Evolutionary conservation across 2,329 filamentous ascomycete genomes (phyloP).

Genomic region (Claviceps fusiformis): DNA sequence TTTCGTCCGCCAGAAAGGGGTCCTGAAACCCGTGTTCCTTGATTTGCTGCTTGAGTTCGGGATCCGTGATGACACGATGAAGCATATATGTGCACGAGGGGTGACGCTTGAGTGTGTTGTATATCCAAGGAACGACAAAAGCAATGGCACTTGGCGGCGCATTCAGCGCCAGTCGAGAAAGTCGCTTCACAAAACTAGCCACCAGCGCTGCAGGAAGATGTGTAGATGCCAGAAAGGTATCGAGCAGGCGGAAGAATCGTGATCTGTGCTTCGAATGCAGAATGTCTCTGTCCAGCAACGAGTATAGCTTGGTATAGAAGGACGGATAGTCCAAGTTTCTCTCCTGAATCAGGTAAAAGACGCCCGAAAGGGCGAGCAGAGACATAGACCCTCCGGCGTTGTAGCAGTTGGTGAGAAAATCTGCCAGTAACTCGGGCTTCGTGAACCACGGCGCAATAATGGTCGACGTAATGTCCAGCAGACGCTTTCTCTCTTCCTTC

Average conservation of each 20-base stretch:
- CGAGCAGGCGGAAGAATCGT: conserved; percentile 80
- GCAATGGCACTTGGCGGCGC: conserved; percentile 85
- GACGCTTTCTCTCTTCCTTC: conserved; percentile 62
- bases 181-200: conserved; percentile 91
- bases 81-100: conserved; percentile 93
- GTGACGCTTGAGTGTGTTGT: conserved; percentile 85
- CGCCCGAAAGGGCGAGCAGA: conserved; percentile 75
- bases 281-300: conserved; percentile 70
- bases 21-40: conserved; percentile 51
- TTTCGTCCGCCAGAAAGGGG: conserved; percentile 61
- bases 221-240: conserved; percentile 79
- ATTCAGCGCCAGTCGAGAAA: conserved; percentile 71
- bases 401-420: conserved; percentile 93
- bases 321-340: conserved; percentile 92
- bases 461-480: conserved; percentile 62
- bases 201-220: conserved; percentile 86
- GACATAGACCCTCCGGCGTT: conserved; percentile 75
- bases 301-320: conserved; percentile 91
- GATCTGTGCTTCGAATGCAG: conserved; percentile 91
- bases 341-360: conserved; percentile 88
- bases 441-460: conserved; percentile 81
- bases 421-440: conserved; percentile 79
- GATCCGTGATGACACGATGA: conserved; percentile 56
- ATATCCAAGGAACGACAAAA: conserved; percentile 79
- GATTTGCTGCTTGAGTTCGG: conserved; percentile 42